phyloP scores from a whole-genome alignment of 2,329 filamentous ascomycete species.

The Sporothrix protearum region DNA sequence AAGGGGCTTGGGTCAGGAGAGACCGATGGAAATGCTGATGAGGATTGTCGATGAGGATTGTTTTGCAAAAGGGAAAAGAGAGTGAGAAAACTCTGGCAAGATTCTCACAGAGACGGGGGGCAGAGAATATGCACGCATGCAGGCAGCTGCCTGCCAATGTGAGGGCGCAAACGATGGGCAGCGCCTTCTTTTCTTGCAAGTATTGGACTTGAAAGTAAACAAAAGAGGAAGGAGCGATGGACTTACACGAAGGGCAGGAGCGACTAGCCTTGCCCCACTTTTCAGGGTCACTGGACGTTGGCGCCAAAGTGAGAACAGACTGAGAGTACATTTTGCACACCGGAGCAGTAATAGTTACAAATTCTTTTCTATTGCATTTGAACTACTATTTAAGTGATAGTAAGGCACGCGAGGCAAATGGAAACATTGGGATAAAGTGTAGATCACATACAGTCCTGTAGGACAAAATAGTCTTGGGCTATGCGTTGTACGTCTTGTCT shows the following conservation, averaged over 20 bases:
- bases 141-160: neutral
- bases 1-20: neutral
- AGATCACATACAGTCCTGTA: conserved; percentile 4
- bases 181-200: neutral
- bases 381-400: neutral
- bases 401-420: neutral
- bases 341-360: neutral
- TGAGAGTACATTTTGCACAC: neutral
- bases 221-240: neutral
- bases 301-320: neutral
- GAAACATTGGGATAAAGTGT: neutral
- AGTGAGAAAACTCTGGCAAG: neutral
- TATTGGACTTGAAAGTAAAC: neutral
- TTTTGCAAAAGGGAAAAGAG: neutral
- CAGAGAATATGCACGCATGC: neutral
- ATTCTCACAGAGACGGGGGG: neutral
- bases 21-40: neutral
- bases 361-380: neutral
- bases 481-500: neutral
- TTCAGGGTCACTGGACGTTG: neutral
- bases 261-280: neutral
- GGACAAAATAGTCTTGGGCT: neutral
- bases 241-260: conserved; percentile 6
- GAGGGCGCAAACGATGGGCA: neutral
- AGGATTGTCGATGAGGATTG: neutral